Percentiles rank a stretch among this genome's conserved stretches.
These are phyloP conservation scores for Yamadazyma friedrichii DNA, from an alignment of 1,139 yeast species.

Conservation along the genomic window DNA sequence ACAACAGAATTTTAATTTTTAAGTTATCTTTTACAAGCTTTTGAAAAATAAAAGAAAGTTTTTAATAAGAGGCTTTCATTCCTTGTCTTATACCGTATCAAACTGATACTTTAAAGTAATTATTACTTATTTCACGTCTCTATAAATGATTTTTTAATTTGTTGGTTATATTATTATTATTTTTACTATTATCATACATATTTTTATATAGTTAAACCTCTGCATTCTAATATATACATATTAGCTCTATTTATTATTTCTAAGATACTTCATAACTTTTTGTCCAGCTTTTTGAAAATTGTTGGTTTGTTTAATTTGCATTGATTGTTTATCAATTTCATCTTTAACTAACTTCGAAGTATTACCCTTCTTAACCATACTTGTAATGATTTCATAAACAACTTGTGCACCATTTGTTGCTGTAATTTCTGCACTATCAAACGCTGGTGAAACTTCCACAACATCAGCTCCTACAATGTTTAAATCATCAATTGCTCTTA, in stretches of 20 bases:
- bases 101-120: background rate
- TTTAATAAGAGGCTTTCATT: too few species aligned
- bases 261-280: constrained; percentile 1
- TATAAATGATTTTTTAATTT: constrained; percentile 3
- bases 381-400: constrained; percentile 65
- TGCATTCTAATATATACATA: constrained; percentile 14
- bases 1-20: constrained; percentile 52
- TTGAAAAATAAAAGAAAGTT: background rate
- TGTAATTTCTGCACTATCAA: constrained; percentile 70
- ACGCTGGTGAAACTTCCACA: constrained; percentile 77
- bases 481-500: constrained; percentile 56
- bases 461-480: constrained; percentile 75
- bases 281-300: background rate
- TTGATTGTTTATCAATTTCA: constrained; percentile 1
- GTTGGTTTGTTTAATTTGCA: background rate
- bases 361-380: constrained; percentile 54
- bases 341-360: constrained; percentile 7
- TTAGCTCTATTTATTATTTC: constrained; percentile 1
- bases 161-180: constrained; percentile 6
- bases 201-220: constrained; percentile 13
- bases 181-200: constrained; percentile 5
- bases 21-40: background rate
- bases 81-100: too few species aligned
- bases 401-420: constrained; percentile 77
- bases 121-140: constrained; percentile 1